phyloP scores from a whole-genome alignment of 148 eudicot genomes.

The Camellia lanceoleosa region DNA sequence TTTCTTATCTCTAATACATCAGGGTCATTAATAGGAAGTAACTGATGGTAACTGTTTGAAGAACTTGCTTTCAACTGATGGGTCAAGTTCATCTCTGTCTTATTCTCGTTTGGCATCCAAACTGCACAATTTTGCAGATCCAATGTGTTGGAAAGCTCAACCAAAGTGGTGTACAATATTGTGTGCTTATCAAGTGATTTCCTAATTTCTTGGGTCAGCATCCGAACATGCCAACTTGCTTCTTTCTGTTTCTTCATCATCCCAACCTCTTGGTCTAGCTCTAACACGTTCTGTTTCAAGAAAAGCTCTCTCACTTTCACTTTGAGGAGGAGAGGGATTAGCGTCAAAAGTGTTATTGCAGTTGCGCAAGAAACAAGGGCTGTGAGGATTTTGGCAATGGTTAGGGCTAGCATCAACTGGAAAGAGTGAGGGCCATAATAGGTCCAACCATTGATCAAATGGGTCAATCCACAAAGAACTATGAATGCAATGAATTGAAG shows the following conservation, averaged over 20 bases:
- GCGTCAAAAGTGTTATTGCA: slow-evolving; percentile 75
- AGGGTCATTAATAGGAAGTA: slow-evolving; percentile 53
- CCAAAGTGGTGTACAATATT: slow-evolving; percentile 70
- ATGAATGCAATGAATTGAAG: slow-evolving; percentile 80
- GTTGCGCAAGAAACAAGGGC: slow-evolving; percentile 91
- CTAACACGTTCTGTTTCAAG: slow-evolving; percentile 66
- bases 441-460: slow-evolving; percentile 91
- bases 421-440: slow-evolving; percentile 75
- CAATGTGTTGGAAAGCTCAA: slow-evolving; percentile 75
- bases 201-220: slow-evolving; percentile 87
- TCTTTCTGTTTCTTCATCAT: slow-evolving; percentile 73
- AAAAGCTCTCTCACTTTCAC: slow-evolving; percentile 81
- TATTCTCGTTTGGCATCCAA: slow-evolving; percentile 88
- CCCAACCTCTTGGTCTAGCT: slow-evolving; percentile 85
- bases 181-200: slow-evolving; percentile 88
- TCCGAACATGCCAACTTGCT: slow-evolving; percentile 81
- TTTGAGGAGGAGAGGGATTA: slow-evolving; percentile 74
- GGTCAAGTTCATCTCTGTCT: slow-evolving; percentile 66
- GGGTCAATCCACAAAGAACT: slow-evolving; percentile 92
- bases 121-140: slow-evolving; percentile 78
- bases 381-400: slow-evolving; percentile 69
- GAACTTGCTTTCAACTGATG: slow-evolving; percentile 51
- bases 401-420: slow-evolving; percentile 67
- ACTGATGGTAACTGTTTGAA: slow-evolving; percentile 18
- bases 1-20: slow-evolving; percentile 43